Evolutionary conservation across 805 yeast species (phyloP), one percentile per base, ranked within the genome.

Genomic region (Saccharomycopsis sp.): DNA sequence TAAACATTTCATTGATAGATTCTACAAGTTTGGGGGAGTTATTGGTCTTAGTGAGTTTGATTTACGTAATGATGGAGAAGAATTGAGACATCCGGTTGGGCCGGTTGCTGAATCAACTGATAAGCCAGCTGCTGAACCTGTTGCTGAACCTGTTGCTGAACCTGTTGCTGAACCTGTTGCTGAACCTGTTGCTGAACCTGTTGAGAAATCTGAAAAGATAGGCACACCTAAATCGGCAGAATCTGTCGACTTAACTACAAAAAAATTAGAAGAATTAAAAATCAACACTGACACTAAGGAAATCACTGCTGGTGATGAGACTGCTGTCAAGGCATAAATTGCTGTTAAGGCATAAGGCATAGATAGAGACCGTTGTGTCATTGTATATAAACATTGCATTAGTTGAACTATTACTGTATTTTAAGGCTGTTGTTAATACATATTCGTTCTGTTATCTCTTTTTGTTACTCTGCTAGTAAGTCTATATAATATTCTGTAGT

Each of bases 11-110:
- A 73, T 85, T 72, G 74, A 79, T 57, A 79, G 93, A 65, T 94
- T 85, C 67, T 77, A 82, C 54, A 78, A 78, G 65, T 85, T 89
- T 63, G 97, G 97, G 34, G 69, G 72, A 29, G 72, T 73, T 23
- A 78, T 89, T 41, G 99, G 98, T 2, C 78, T 90, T 62, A 84
- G 93, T 67, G 99, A 93, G 69, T 75, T 75, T 56, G 97, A 88
- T 67, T 76, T 93, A 62, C 81, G 97, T 70, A 82, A 78, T 24
- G 62, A 64, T 44, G 64, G 64, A 42, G 74, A 73, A 1, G 66
- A 66, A 34, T 57, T 70, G 25, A 53, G 55, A 3, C 66, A 64
- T 44, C 73, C 73, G 3, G 68, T 69, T 1, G 63, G 63, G 41
- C 73, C 73, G 3, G 24, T 34, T 25, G 44, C 14, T 19, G 35